Evolutionary conservation across 2,329 filamentous ascomycete genomes (phyloP).

Genomic region (Nemania bipapillata): DNA sequence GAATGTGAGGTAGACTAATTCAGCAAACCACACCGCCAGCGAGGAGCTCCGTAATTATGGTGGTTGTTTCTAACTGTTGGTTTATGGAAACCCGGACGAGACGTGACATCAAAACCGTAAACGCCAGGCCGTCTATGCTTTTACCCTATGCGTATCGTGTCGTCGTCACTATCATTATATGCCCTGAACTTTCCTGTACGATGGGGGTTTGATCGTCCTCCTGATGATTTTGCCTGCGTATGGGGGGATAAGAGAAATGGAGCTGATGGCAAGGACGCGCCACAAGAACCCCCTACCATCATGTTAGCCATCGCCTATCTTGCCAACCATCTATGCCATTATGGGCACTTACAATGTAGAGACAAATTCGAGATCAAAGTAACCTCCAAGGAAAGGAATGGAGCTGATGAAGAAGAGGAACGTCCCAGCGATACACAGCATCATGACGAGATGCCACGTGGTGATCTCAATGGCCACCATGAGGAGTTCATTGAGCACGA

Average conservation of each 20-base stretch:
- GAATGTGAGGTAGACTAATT: not conserved
- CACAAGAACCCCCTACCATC: conserved; percentile 79
- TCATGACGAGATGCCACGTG: conserved; percentile 96
- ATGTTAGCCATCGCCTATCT: conserved; percentile 28
- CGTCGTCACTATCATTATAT: conserved; percentile 57
- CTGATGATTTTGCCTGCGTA: conserved; percentile 87
- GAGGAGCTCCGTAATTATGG: not conserved
- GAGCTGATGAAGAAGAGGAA: conserved; percentile 81
- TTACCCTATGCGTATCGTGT: conserved; percentile 12
- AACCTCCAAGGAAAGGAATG: conserved; percentile 86
- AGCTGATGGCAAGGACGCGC: conserved; percentile 82
- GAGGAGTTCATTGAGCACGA: conserved; percentile 92
- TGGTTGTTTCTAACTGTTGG: not conserved
- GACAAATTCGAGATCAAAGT: conserved; percentile 86
- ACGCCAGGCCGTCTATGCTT: conserved; percentile 33
- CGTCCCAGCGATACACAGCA: conserved; percentile 83
- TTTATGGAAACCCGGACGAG: conserved; percentile 13
- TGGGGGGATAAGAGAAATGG: conserved; percentile 84
- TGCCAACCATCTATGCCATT: not conserved
- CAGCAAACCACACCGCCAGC: not conserved
- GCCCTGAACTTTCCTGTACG: conserved; percentile 90
- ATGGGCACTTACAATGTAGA: conserved; percentile 68
- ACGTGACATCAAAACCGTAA: conserved; percentile 18
- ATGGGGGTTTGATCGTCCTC: conserved; percentile 87
- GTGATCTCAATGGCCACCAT: conserved; percentile 98